These are phyloP conservation scores for Fusarium setosum DNA, from an alignment of 2,329 filamentous ascomycete genomes.

Conservation along the genomic window DNA sequence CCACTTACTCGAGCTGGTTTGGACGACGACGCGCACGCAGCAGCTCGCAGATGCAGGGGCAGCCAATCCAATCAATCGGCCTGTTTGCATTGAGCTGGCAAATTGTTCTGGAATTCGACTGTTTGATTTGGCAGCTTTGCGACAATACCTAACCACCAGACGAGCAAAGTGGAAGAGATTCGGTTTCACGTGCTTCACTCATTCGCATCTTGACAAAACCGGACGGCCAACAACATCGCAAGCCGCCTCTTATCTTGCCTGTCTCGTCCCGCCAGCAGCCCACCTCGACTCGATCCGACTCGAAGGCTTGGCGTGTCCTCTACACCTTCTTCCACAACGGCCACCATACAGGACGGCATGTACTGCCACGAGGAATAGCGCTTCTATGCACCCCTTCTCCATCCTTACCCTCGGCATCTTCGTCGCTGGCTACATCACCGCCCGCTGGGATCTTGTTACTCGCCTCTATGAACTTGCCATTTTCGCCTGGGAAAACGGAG, in stretches of 20 bases:
- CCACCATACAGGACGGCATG: conserved; percentile 52
- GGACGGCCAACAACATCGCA: conserved; percentile 14
- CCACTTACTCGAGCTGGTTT: conserved; percentile 25
- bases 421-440: conserved; percentile 99
- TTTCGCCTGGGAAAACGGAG: conserved; percentile 98
- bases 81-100: conserved; percentile 28
- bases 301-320: conserved; percentile 37
- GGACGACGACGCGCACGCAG: conserved; percentile 22
- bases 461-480: conserved; percentile 96
- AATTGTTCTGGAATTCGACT: conserved; percentile 12
- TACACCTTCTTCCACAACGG: conserved; percentile 19
- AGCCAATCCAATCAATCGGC: conserved; percentile 31
- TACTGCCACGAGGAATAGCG: conserved; percentile 54
- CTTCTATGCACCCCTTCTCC: conserved; percentile 97
- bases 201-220: conserved; percentile 2
- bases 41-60: conserved; percentile 32
- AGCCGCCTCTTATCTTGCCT: background rate
- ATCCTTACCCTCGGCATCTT: conserved; percentile 97
- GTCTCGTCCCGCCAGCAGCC: conserved; percentile 32
- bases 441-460: conserved; percentile 98
- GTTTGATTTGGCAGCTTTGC: background rate
- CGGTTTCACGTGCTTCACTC: background rate
- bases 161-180: background rate
- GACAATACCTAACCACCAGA: background rate
- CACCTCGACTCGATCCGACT: too few species aligned